Evolutionary conservation across 257 asterid species (phyloP).

Genomic region (Jacaranda copaia): DNA sequence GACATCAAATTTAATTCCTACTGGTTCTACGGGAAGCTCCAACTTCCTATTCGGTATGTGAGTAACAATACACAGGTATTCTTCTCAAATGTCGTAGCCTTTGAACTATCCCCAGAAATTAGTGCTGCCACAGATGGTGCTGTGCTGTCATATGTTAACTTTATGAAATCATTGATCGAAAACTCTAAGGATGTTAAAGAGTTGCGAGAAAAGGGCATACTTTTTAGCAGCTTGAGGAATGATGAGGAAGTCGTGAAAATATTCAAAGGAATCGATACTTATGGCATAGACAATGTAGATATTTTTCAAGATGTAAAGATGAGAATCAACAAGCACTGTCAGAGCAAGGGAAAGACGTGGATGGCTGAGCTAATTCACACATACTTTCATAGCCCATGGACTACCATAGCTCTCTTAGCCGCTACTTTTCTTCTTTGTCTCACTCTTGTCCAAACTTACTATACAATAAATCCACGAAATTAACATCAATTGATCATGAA

Average conservation of each 20-base stretch:
- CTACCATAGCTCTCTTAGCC: slow-evolving; percentile 42
- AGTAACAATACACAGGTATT: not conserved
- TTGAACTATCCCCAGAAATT: slow-evolving; percentile 42
- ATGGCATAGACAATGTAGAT: slow-evolving; percentile 22
- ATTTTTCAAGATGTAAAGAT: slow-evolving; percentile 29
- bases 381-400: slow-evolving; percentile 52
- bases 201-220: slow-evolving; percentile 39
- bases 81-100: slow-evolving; percentile 43
- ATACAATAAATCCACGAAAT: not conserved
- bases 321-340: slow-evolving; percentile 26
- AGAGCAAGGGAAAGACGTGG: slow-evolving; percentile 19
- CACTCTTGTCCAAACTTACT: slow-evolving; percentile 24
- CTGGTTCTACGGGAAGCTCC: not conserved
- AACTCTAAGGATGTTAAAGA: slow-evolving; percentile 37
- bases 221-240: slow-evolving; percentile 33
- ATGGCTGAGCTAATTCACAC: slow-evolving; percentile 45
- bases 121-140: not conserved
- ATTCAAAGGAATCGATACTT: slow-evolving; percentile 41
- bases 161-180: slow-evolving; percentile 49
- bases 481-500: not conserved
- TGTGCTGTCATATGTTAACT: slow-evolving; percentile 34
- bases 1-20: slow-evolving; percentile 26
- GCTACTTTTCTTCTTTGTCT: slow-evolving; percentile 41
- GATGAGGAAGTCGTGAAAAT: slow-evolving; percentile 44
- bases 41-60: slow-evolving; percentile 15